Evolutionary conservation across 176 grass and related monocot species (phyloP), one percentile per base, ranked within the genome.

Genomic region (Dactylis glomerata): DNA sequence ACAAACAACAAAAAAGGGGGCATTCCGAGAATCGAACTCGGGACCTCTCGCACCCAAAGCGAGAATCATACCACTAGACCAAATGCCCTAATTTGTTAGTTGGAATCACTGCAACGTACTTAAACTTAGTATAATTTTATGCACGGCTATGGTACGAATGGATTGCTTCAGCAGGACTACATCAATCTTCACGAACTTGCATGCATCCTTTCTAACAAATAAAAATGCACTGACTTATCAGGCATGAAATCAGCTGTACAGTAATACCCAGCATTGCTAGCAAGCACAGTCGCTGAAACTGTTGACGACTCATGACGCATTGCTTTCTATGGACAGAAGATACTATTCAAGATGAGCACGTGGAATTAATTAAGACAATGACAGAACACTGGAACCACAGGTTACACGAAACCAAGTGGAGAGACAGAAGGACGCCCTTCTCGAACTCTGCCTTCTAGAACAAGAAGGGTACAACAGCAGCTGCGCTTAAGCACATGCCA

Each of bases 31-130:
- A 95, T 90, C 80, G 76, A 91, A 97, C 87, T 90, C 87, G 83
- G 80, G 87, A 90, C 87, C 91, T 95, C 96, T 95, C 96, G 83
- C 87, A 95, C 93, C 96, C 89, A 93, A 95, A 98, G 93, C 89
- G 86, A 98, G 91, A 98, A 98, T 93, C 93, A 92, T 98, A 95
- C 89, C 92, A 95, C 89, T 98, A 93, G 91, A 92, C 92, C 92
- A 98, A 98, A 93, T 98, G 91, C 87, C 86, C 89, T 79, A 0
- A 5, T 49, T 5, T 49, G 46, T 5, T 49, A 45, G 2, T 45
- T 2, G 9, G 3, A 0, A 2, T 45, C 42, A 45, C 42, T 45
- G 1, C 2, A 0, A 0, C 0, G 3, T 45, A 45, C n/a, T 13
- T 3, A 13, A 45, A 3, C 1, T 1, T 3, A 3, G 11, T 46